These are phyloP conservation scores for Peltaster fructicola DNA, from an alignment of 2,329 filamentous ascomycete species.

Conservation along the genomic window DNA sequence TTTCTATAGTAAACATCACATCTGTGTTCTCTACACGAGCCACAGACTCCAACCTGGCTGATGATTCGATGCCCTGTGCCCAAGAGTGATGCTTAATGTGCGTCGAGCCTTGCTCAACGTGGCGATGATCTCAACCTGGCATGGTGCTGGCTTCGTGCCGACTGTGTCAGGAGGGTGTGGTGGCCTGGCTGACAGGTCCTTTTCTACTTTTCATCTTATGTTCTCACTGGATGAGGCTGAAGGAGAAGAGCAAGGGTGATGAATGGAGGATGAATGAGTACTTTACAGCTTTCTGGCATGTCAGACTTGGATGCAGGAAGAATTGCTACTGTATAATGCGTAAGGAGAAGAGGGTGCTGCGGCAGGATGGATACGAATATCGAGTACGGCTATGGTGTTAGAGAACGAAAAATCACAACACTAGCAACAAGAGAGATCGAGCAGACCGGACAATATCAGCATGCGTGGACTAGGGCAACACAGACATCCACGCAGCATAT, in stretches of 20 bases:
- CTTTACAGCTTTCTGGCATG: no score
- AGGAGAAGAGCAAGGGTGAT: slow-evolving; percentile 2
- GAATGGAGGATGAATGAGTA: no score
- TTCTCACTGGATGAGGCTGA: slow-evolving; percentile 1
- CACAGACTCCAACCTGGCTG: slow-evolving; percentile 18
- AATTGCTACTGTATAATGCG: no score
- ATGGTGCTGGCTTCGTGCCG: slow-evolving; percentile 17
- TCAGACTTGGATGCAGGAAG: no score
- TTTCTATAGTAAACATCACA: slow-evolving; percentile 8
- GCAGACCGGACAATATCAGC: no score
- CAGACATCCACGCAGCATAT: no score
- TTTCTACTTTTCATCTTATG: slow-evolving; percentile 13
- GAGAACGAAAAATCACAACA: no score
- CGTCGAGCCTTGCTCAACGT: slow-evolving; percentile 7
- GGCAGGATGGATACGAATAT: no score
- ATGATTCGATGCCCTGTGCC: slow-evolving; percentile 18
- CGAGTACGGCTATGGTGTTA: no score
- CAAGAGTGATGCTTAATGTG: slow-evolving; percentile 19
- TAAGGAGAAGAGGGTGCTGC: no score
- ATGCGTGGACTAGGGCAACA: no score
- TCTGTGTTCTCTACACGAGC: slow-evolving; percentile 8
- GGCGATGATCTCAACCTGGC: slow-evolving; percentile 20
- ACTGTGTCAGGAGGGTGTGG: slow-evolving; percentile 16
- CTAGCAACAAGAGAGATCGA: no score
- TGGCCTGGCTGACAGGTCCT: slow-evolving; percentile 18